Evolutionary conservation across 1,284 basidiomycete genomes (phyloP).

Genomic region (Sporisorium sorghi): DNA sequence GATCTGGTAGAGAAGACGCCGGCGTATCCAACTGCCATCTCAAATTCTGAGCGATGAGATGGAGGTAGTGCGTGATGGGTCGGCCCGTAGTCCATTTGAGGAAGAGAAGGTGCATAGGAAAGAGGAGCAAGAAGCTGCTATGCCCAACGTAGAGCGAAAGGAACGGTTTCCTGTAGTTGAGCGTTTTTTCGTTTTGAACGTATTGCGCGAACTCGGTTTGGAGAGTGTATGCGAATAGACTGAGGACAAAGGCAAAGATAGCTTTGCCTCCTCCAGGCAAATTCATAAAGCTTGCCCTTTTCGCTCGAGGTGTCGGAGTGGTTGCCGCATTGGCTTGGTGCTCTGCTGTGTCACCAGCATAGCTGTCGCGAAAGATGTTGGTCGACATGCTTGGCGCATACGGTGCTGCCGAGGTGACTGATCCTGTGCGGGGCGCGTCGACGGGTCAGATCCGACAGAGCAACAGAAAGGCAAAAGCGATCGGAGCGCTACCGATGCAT

Average conservation of each 20-base stretch:
- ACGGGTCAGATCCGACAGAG: background rate
- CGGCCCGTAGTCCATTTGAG: conserved; percentile 43
- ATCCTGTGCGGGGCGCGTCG: no score
- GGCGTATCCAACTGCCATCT: conserved; percentile 60
- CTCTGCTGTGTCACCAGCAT: conserved; percentile 9
- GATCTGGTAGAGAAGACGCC: conserved; percentile 26
- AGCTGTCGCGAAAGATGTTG: conserved; percentile 52
- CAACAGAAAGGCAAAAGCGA: background rate
- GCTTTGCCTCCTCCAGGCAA: conserved; percentile 54
- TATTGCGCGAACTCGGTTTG: conserved; percentile 68
- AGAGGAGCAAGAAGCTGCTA: conserved; percentile 58
- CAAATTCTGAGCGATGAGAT: conserved; percentile 59
- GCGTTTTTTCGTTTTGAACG: conserved; percentile 61
- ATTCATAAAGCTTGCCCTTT: conserved; percentile 29
- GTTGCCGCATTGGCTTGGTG: background rate
- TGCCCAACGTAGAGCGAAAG: conserved; percentile 65
- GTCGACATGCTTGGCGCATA: conserved; percentile 25
- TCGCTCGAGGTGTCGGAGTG: background rate
- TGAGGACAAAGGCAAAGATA: conserved; percentile 57
- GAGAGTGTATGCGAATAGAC: conserved; percentile 62
- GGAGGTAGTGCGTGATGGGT: conserved; percentile 53
- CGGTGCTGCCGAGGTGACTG: background rate
- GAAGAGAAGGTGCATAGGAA: conserved; percentile 62
- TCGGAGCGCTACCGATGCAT: background rate
- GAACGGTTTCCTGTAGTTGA: conserved; percentile 66